Base-by-base conservation (phyloP, 257 asterid species). In the Nicotiana tabacum region DNA sequence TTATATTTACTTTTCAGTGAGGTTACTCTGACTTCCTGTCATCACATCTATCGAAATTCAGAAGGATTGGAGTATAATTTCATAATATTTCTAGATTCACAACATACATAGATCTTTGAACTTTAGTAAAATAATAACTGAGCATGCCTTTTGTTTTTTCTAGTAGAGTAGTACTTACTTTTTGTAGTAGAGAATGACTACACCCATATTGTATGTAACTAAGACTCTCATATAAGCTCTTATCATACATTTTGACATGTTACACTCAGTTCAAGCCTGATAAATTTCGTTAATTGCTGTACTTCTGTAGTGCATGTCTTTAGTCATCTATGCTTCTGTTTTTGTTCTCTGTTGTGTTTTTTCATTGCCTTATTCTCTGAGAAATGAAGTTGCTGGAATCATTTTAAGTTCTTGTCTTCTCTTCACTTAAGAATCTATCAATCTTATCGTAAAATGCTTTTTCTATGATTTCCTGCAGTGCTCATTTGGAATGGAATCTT, bases 401-500 rank as follows among this genome's bases (percentile, higher is more conserved):
- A 82, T 82, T 57, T 43, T 21, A 53, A 43, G 30, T 35, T 68
- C 43, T 37, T 68, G 17, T 7, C 9, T 62, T 21, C 32, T 56
- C 65, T 64, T 32, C 77, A 81, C 46, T 83, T 35, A 35, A 10
- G 80, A 62, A 27, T 17, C n/a, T 13, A 27, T 37, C 11, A 2
- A 48, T 74, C 53, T 74, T 74, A 24, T 48, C 4, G 43, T 51
- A 27, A 46, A 72, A 74, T 74, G 62, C 15, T 27, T 81, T 35
- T 67, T 62, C 17, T 27, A 67, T 77, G 77, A 56, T 56, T 57
- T 83, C 35, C 78, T 85, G 77, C 90, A 96, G 99, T 88, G 99
- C 99, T 53, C 99, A 96, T 86, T 86, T 96, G 88, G 99, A 96
- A 82, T 96, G 99, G 99, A 96, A 96, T 87, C 97, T 96, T 43